These are phyloP conservation scores for Schizophyllum commune DNA, from an alignment of 1,284 basidiomycete species.

Conservation along the genomic window DNA sequence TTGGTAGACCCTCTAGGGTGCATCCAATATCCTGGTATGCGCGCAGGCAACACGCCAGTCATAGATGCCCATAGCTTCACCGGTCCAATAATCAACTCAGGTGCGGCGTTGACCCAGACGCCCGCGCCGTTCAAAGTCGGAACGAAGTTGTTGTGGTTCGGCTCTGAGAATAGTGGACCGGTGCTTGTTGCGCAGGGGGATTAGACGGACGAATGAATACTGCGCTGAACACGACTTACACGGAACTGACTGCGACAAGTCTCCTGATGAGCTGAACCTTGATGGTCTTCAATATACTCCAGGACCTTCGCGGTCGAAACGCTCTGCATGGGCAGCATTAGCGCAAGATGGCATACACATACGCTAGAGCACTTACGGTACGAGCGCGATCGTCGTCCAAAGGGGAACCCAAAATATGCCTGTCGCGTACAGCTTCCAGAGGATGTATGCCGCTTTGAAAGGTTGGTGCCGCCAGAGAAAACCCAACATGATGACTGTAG, in stretches of 20 bases:
- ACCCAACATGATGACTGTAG: not conserved
- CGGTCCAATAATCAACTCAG: constrained; percentile 37
- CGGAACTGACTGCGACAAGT: constrained; percentile 12
- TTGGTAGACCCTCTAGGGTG: constrained; percentile 31
- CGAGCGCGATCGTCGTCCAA: constrained; percentile 25
- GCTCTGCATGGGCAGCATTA: constrained; percentile 16
- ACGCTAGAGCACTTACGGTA: not conserved
- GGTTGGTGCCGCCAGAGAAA: constrained; percentile 26
- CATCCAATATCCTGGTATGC: constrained; percentile 52
- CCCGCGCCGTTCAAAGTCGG: constrained; percentile 27
- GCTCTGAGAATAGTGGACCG: constrained; percentile 23
- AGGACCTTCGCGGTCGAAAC: constrained; percentile 32
- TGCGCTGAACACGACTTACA: not conserved
- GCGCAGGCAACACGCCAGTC: constrained; percentile 32
- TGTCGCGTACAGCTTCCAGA: constrained; percentile 31
- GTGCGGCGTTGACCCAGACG: constrained; percentile 43
- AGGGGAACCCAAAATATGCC: constrained; percentile 39
- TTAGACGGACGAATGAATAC: not conserved
- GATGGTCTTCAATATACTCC: constrained; percentile 33
- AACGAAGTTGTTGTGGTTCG: constrained; percentile 32
- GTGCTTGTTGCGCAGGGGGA: constrained; percentile 16
- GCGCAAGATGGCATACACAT: not conserved
- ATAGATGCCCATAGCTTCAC: constrained; percentile 34
- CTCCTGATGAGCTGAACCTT: constrained; percentile 27
- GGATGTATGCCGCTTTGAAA: constrained; percentile 31